Evolutionary conservation across 139 green algal genomes (phyloP).

Genomic region (Dunaliella primolecta): DNA sequence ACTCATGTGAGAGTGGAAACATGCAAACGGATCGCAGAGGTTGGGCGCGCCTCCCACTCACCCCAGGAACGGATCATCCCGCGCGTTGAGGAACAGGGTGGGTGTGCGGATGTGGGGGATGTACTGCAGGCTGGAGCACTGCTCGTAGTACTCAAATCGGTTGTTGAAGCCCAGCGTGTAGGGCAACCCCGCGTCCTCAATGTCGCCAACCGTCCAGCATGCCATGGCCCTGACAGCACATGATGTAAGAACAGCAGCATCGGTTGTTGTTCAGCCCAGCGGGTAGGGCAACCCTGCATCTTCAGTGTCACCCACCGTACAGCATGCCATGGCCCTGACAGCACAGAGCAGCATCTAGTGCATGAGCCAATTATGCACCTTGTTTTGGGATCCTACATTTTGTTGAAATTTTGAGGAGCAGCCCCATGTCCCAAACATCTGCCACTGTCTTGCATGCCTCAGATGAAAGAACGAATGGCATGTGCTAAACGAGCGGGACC

Average conservation of each 20-base stretch:
- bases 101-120: slow-evolving; percentile 54
- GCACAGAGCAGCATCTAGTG: too few relatives aligned
- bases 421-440: too few relatives aligned
- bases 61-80: slow-evolving; percentile 66
- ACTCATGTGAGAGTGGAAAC: too few relatives aligned
- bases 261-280: slow-evolving; percentile 40
- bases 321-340: slow-evolving; percentile 10
- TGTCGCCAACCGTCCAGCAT: slow-evolving; percentile 29
- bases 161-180: slow-evolving; percentile 31
- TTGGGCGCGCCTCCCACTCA: too few relatives aligned
- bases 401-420: too few relatives aligned
- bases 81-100: slow-evolving; percentile 50
- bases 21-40: too few relatives aligned
- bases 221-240: slow-evolving; percentile 21
- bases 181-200: slow-evolving; percentile 38
- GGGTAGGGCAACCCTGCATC: slow-evolving; percentile 24
- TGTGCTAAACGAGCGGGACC: too few relatives aligned
- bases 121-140: slow-evolving; percentile 28
- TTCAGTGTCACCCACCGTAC: slow-evolving; percentile 41
- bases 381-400: too few relatives aligned
- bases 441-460: too few relatives aligned
- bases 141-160: slow-evolving; percentile 37
- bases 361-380: too few relatives aligned
- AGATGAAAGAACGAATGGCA: too few relatives aligned
- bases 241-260: too few relatives aligned